Evolutionary conservation across 2,329 filamentous ascomycete species (phyloP), one percentile per base, ranked within the genome.

Genomic region (Aspergillus costaricaensis): DNA sequence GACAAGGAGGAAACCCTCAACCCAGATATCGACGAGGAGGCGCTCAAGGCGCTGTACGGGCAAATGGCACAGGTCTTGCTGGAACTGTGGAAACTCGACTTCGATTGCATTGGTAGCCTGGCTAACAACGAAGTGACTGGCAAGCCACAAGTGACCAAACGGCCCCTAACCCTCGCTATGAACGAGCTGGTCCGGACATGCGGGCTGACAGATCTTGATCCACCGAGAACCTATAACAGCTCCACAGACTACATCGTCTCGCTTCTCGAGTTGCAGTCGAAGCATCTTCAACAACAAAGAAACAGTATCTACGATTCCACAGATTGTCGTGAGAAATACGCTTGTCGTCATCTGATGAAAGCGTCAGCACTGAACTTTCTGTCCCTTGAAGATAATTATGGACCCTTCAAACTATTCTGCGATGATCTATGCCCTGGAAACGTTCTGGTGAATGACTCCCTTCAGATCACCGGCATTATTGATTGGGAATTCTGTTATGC

Each of bases 401-500:
- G 70, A 6, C 64, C 63, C 0, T 72, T 71, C 23, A 62, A 60
- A 23, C 41, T 72, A 2, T 71, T 65, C 27, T 69, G 64, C 27
- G 70, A 74, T n/a, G 69, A 71, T 59, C 55, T 74, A 12, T 60
- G 67, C 12, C 70, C 68, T 2, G 59, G 64, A 9, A 72, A 74
- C 58, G 62, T 73, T 4, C 62, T 73, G 2, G 57, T 68, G 5
- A 61, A 72, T 48, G 56, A 66, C 21, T 57, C 67, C 9, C 47
- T 67, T 4, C 50, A 63, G 4, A 60, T 69, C 19, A 58, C 60
- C 1, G 67, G 60, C 1, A 68, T 65, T 4, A 63, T 73, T n/a
- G 70, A 73, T 57, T 72, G 70, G 70, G 70, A 74, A 49, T 73
- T 68, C 51, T 63, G 61, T n/a, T 68, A 72, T 52, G 57, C 67